These are phyloP conservation scores for Myochromella boudieri DNA, from an alignment of 768 basidiomycete species.

Conservation along the genomic window DNA sequence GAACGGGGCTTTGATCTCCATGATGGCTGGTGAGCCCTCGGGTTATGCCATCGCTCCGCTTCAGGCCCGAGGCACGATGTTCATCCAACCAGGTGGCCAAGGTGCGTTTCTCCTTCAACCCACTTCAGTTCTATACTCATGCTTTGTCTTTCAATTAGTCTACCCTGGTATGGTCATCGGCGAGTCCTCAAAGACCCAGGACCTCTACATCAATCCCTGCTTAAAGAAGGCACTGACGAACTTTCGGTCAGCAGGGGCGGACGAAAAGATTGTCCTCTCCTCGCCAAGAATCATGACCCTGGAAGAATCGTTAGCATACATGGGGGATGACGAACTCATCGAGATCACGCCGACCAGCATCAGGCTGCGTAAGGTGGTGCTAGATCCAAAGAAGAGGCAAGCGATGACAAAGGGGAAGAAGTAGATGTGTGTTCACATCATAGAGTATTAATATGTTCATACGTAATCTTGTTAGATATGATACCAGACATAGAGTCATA, in stretches of 20 bases:
- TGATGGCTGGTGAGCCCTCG: conserved; percentile 44
- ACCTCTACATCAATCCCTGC: conserved; percentile 47
- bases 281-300: conserved; percentile 43
- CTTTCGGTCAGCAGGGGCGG: conserved; percentile 46
- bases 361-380: conserved; percentile 41
- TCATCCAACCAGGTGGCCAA: conserved; percentile 42
- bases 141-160: conserved; percentile 25
- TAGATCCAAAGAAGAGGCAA: conserved; percentile 35
- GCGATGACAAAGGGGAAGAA: conserved; percentile 7
- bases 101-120: conserved; percentile 24
- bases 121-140: not conserved
- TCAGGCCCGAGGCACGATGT: conserved; percentile 46
- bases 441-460: too few species aligned
- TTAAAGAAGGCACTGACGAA: conserved; percentile 52
- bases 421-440: too few species aligned
- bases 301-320: conserved; percentile 47
- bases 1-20: conserved; percentile 47
- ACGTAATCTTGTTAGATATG: too few species aligned
- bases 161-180: conserved; percentile 55
- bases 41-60: conserved; percentile 50
- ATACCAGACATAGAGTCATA: too few species aligned
- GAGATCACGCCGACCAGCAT: conserved; percentile 45
- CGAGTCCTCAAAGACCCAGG: conserved; percentile 44
- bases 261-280: conserved; percentile 49
- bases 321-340: conserved; percentile 49